Conservation (phyloP, 345 rosid species). For the Boechera stricta region DNA sequence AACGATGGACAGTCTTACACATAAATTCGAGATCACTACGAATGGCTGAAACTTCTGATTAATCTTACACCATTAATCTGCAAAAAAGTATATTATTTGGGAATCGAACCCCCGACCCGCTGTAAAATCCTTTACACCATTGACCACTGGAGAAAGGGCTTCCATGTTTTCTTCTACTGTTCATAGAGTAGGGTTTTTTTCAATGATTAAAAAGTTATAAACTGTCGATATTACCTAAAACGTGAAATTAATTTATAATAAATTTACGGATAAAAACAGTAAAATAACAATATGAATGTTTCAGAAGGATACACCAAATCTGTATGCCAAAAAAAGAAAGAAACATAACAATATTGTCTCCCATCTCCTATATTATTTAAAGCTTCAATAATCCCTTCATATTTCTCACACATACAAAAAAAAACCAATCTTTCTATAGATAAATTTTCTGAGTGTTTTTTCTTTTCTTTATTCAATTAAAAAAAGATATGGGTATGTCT, state of each 20-base stretch:
- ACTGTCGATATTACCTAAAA: too few species aligned
- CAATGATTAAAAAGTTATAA: too few species aligned
- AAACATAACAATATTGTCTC: conserved; percentile 13
- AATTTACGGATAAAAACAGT: not conserved
- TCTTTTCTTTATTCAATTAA: not conserved
- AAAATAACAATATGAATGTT: not conserved
- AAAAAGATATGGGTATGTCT: conserved; percentile 20
- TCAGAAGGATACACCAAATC: not conserved
- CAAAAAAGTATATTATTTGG: too few species aligned
- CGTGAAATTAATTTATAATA: conserved; percentile 10
- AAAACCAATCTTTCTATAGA: not conserved
- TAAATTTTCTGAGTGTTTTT: not conserved
- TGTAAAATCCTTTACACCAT: too few species aligned
- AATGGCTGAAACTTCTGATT: too few species aligned
- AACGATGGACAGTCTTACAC: too few species aligned
- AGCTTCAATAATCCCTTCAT: conserved; percentile 11
- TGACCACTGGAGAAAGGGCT: too few species aligned
- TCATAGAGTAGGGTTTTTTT: too few species aligned
- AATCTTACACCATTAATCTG: too few species aligned
- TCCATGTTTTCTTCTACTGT: not conserved
- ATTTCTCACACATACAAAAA: conserved; percentile 15
- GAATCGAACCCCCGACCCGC: too few species aligned
- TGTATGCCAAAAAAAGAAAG: conserved; percentile 18
- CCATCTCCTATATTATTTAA: conserved; percentile 31
- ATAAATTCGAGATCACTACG: too few species aligned